Evolutionary conservation across 192 early-diverging fungal species (phyloP).

Genomic region (Linnemannia elongata): DNA sequence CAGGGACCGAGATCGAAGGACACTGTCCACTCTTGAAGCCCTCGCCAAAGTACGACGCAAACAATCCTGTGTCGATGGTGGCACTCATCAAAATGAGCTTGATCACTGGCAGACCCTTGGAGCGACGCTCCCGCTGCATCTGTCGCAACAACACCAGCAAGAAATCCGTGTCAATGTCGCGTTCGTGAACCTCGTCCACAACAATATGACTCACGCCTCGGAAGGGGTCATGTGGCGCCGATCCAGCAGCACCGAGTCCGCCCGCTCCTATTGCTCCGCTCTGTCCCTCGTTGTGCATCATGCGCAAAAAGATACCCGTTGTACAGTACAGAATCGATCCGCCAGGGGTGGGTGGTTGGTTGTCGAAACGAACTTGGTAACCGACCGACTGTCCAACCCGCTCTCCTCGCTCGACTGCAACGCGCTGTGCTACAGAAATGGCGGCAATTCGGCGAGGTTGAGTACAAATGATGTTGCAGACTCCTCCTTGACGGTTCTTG

Average conservation of each 20-base stretch:
- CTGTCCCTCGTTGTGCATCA: conserved; percentile 61
- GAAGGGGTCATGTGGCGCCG: conserved; percentile 62
- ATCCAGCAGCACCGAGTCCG: conserved; percentile 18
- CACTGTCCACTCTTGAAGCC: conserved; percentile 61
- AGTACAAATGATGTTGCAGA: conserved; percentile 63
- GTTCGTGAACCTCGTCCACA: conserved; percentile 68
- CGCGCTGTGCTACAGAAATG: conserved; percentile 76
- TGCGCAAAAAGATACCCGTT: conserved; percentile 76
- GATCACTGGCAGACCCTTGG: conserved; percentile 54
- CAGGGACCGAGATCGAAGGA: conserved; percentile 70
- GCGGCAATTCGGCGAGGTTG: conserved; percentile 83
- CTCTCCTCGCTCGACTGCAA: conserved; percentile 60
- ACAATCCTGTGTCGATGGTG: conserved; percentile 64
- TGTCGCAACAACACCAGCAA: conserved; percentile 59
- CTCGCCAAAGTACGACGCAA: conserved; percentile 64
- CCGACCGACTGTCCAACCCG: conserved; percentile 60
- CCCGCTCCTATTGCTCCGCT: conserved; percentile 4
- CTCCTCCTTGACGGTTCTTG: conserved; percentile 47
- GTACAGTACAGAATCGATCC: conserved; percentile 73
- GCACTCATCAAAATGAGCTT: conserved; percentile 69
- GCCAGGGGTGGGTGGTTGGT: conserved; percentile 40
- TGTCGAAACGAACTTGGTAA: conserved; percentile 63
- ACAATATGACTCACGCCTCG: conserved; percentile 69
- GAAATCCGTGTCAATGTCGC: conserved; percentile 65
- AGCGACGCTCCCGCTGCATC: conserved; percentile 61